These are phyloP conservation scores for Trichothecium sympodiale DNA, from an alignment of 2,329 filamentous ascomycete genomes.

Conservation along the genomic window DNA sequence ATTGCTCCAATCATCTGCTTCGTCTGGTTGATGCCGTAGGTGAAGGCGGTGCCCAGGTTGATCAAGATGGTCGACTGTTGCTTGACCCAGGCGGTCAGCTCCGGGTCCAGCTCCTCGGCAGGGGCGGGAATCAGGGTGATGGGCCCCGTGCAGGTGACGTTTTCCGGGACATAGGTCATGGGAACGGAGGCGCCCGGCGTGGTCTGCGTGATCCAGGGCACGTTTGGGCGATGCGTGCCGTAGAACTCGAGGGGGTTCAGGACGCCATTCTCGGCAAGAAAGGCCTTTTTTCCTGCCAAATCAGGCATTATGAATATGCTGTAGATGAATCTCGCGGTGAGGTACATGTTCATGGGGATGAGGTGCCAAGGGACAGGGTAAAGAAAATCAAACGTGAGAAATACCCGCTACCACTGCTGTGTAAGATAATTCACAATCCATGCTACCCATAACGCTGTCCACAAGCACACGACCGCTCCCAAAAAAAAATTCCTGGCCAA, in stretches of 20 bases:
- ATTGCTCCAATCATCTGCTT: slow-evolving; percentile 11
- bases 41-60: slow-evolving; percentile 13
- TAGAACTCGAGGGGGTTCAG: slow-evolving; percentile 11
- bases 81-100: slow-evolving; percentile 12
- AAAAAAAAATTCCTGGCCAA: no score
- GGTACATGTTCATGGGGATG: slow-evolving; percentile 18
- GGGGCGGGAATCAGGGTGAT: slow-evolving; percentile 10
- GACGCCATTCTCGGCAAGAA: slow-evolving; percentile 11
- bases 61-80: slow-evolving; percentile 13
- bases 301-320: slow-evolving; percentile 15
- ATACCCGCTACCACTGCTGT: no score
- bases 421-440: no score
- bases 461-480: no score
- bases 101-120: slow-evolving; percentile 13
- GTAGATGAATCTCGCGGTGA: slow-evolving; percentile 19
- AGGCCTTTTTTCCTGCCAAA: slow-evolving; percentile 10
- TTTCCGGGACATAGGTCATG: slow-evolving; percentile 9
- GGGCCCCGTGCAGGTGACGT: slow-evolving; percentile 12
- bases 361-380: slow-evolving; percentile 31
- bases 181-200: slow-evolving; percentile 14
- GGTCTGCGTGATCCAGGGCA: slow-evolving; percentile 16
- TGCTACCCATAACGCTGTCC: no score
- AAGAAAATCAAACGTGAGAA: no score
- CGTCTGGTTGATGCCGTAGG: slow-evolving; percentile 7
- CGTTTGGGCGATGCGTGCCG: slow-evolving; percentile 15